phyloP scores from a whole-genome alignment of 164 flowering plant species.

The Brasenia schreberi region DNA sequence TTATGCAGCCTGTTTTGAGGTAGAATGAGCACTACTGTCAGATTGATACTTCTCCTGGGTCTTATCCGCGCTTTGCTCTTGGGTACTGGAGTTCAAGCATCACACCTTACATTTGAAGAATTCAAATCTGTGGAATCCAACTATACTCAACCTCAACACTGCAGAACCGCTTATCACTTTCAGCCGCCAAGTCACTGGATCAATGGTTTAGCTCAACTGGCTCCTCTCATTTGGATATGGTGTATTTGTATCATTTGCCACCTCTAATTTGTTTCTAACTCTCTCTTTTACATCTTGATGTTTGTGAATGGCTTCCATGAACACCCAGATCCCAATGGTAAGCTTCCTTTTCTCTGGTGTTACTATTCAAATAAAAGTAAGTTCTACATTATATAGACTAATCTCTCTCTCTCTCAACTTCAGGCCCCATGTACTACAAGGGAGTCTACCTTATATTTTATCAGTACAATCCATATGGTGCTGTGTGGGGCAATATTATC shows the following conservation, averaged over 20 bases:
- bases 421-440: conserved; percentile 71
- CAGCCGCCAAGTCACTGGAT: conserved; percentile 1
- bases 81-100: not conserved
- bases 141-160: not conserved
- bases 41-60: not conserved
- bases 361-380: not conserved
- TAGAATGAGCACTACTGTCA: not conserved
- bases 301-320: not conserved
- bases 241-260: not conserved
- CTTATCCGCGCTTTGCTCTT: not conserved
- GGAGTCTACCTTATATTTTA: conserved; percentile 81
- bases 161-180: conserved; percentile 1
- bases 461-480: conserved; percentile 61
- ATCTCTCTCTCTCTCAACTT: not conserved
- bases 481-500: conserved; percentile 57
- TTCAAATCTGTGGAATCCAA: not conserved
- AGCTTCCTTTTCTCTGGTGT: not conserved
- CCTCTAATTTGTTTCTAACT: not conserved
- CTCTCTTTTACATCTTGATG: not conserved
- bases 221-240: not conserved
- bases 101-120: not conserved
- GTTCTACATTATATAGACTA: not conserved
- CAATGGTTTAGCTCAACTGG: not conserved
- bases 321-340: conserved; percentile 1
- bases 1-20: not conserved